Evolutionary conservation across 148 eudicot species (phyloP), one percentile per base, ranked within the genome.

Genomic region (Camellia sinensis): DNA sequence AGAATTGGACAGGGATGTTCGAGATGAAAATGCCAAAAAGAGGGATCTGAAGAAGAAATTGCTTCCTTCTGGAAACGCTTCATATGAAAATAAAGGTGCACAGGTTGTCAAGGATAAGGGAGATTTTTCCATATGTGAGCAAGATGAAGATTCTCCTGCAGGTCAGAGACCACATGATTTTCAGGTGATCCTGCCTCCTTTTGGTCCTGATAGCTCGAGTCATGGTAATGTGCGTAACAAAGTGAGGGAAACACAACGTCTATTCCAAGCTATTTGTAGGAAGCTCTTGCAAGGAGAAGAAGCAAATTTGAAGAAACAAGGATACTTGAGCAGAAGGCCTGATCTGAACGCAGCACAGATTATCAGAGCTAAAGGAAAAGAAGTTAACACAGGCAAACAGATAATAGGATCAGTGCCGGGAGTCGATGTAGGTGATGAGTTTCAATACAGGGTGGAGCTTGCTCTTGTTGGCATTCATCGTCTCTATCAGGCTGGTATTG

Each of bases 391-490:
- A 9, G 85, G 82, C 12, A 77, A 83, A 60, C 67, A 75, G 18
- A 73, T 63, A 62, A 4, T 90, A 17, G 98, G 97, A 74, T 59
- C 82, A 67, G 90, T 95, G 50, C 96, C 98, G 2, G 98, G 97
- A 64, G 92, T 95, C 74, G 96, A 93, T 86, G 91, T 95, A 43
- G 98, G 98, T 10, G 97, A 95, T 50, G 87, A 91, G 82, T 95
- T 95, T 76, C 90, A 89, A 68, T 95, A 87, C 71, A 90, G 97
- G 63, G 88, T 89, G 17, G 97, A 95, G 80, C 97, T 95, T 40
- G 87, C 89, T 68, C 86, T 95, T 84, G 85, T 95, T 63, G 98
- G 97, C 40, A 83, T 95, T 85, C 98, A 95, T 82, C 87, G 89
- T 52, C 91, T 78, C 5, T 86, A 76, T 78, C 96, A 93, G 76